phyloP scores from a whole-genome alignment of 345 rosid species.

The Corchorus olitorius region DNA sequence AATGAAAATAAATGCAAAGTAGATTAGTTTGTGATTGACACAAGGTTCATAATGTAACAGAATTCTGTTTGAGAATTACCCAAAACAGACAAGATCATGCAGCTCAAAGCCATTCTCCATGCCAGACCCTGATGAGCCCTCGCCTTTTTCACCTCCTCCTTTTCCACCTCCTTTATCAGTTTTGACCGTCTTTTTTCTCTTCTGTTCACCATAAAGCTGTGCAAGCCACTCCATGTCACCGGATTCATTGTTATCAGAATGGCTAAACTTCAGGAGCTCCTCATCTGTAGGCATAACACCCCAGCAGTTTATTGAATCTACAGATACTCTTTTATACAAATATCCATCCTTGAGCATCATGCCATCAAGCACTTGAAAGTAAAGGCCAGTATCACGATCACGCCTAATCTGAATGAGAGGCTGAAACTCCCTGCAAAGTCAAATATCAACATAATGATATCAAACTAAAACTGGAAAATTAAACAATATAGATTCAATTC shows the following conservation, averaged over 20 bases:
- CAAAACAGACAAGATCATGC: slow-evolving; percentile 71
- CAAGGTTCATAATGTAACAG: slow-evolving; percentile 14
- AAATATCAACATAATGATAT: slow-evolving; percentile 14
- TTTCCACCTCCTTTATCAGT: slow-evolving; percentile 58
- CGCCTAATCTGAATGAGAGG: slow-evolving; percentile 80
- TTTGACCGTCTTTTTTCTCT: slow-evolving; percentile 48
- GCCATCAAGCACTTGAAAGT: slow-evolving; percentile 77
- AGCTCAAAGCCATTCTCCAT: slow-evolving; percentile 50
- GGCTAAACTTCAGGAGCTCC: slow-evolving; percentile 76
- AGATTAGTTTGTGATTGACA: slow-evolving; percentile 12
- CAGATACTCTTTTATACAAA: slow-evolving; percentile 69
- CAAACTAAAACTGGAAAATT: slow-evolving; percentile 4
- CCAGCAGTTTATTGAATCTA: slow-evolving; percentile 73
- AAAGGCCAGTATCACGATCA: slow-evolving; percentile 77
- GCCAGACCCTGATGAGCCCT: slow-evolving; percentile 55
- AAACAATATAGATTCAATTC: slow-evolving; percentile 9
- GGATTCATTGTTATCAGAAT: slow-evolving; percentile 61
- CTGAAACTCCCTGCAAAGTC: slow-evolving; percentile 69
- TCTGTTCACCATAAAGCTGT: slow-evolving; percentile 80
- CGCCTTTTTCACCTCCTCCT: slow-evolving; percentile 80
- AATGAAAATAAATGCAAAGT: slow-evolving; percentile 27
- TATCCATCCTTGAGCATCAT: slow-evolving; percentile 92
- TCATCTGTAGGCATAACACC: slow-evolving; percentile 75
- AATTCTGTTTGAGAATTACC: slow-evolving; percentile 51
- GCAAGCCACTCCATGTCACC: slow-evolving; percentile 84